Evolutionary conservation across 257 asterid species (phyloP), one percentile per base, ranked within the genome.

Genomic region (Gentiana dahurica): DNA sequence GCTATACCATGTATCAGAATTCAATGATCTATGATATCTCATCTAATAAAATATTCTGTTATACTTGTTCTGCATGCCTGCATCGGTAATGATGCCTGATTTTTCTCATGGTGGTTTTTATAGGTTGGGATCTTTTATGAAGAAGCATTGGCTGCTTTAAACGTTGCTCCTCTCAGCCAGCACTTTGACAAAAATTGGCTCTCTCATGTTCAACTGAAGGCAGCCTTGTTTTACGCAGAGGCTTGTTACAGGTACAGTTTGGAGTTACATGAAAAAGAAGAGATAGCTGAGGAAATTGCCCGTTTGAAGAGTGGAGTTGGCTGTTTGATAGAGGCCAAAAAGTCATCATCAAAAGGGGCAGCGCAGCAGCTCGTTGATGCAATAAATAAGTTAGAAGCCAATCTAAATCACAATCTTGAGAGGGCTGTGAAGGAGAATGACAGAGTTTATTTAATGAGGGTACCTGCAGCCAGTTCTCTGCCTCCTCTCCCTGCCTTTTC

Each of bases 281-380:
- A 88, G 77, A 88, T 92, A 56, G 97, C 87, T 41, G 95, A 92
- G 79, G 98, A 92, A 72, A 92, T 88, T 74, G 97, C 97, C 34
- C 86, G 98, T 69, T 68, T 92, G 73, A 88, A 85, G 78, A 80
- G 88, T 79, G 98, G 97, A 66, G 33, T 81, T 51, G 74, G 59
- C 68, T 78, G 85, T 49, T 64, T 88, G 62, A 72, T 84, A 10
- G 98, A 88, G 15, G 89, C 90, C 41, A 92, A 80, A 71, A 92
- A 83, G 68, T 66, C 94, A 38, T 70, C 95, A 53, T 81, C 97
- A 11, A 85, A 74, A 73, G 95, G 97, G 41, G 87, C 95, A 65
- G 65, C 93, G 53, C 95, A 75, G 56, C 97, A 85, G 88, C 94
- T 92, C 64, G 48, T 83, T 66, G 97, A 88, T 61, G 94, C 94